phyloP scores from a whole-genome alignment of 306 rosid genomes.

The Mucuna pruriens region DNA sequence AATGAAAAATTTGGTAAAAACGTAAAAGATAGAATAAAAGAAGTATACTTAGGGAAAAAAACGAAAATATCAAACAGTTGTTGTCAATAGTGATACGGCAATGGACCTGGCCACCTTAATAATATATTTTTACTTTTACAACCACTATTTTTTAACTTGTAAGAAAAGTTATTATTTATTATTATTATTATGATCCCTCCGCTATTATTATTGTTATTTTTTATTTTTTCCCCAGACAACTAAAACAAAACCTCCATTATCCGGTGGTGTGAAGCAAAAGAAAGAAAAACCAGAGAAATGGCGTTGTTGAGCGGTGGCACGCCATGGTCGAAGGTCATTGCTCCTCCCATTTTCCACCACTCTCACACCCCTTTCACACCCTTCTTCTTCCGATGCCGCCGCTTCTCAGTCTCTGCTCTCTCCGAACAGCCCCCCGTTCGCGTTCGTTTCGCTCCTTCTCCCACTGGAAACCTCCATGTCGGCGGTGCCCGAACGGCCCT shows the following conservation, averaged over 20 bases:
- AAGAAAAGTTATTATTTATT: not conserved
- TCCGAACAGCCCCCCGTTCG: constrained; percentile 56
- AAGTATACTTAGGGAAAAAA: too few relatives aligned
- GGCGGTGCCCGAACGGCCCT: constrained; percentile 99
- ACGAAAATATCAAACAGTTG: too few relatives aligned
- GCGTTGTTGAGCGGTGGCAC: constrained; percentile 50
- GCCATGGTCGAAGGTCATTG: constrained; percentile 58
- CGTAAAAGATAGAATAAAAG: too few relatives aligned
- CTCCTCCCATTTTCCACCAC: constrained; percentile 51
- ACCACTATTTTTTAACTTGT: not conserved
- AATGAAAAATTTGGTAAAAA: too few relatives aligned
- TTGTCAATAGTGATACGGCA: too few relatives aligned
- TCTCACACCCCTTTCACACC: constrained; percentile 37
- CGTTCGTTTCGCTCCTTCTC: constrained; percentile 97
- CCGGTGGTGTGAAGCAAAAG: not conserved
- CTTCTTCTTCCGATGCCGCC: constrained; percentile 34
- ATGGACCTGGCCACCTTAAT: too few relatives aligned
- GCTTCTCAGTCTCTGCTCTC: constrained; percentile 65
- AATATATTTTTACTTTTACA: too few relatives aligned
- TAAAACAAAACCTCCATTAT: not conserved
- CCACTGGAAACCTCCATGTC: constrained; percentile 95
- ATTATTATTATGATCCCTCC: too few relatives aligned
- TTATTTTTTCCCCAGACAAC: not conserved
- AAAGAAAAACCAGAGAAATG: constrained; percentile 41
- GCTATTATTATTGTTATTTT: not conserved